Conservation (phyloP, 192 early-diverging fungal species). For the Haplosporangium gracile region DNA sequence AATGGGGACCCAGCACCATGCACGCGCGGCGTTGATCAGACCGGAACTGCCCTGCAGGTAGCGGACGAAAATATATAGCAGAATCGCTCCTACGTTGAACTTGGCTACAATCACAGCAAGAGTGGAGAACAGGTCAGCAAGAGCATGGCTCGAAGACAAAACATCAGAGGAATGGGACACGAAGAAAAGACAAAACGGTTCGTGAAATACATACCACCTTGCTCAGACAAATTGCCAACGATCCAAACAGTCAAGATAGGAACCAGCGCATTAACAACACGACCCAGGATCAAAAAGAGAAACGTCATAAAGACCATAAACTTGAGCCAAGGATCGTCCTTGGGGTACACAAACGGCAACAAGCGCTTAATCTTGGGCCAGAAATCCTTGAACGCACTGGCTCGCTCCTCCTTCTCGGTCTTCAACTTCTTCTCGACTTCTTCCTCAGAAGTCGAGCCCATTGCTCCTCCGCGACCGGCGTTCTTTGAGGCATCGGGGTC, state of each 20-base stretch:
- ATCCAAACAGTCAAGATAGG: conserved; percentile 87
- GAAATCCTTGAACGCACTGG: conserved; percentile 60
- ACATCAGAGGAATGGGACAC: neutral
- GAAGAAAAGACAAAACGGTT: neutral
- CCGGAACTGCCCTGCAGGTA: conserved; percentile 86
- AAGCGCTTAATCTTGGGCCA: conserved; percentile 72
- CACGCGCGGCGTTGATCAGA: conserved; percentile 83
- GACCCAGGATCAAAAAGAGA: conserved; percentile 70
- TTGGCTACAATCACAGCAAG: conserved; percentile 1
- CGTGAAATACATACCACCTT: conserved; percentile 20
- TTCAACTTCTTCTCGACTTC: conserved; percentile 31
- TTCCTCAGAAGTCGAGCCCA: conserved; percentile 31
- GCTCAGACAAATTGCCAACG: conserved; percentile 73
- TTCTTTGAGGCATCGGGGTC: neutral
- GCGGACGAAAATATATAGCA: conserved; percentile 72
- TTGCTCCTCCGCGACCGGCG: neutral
- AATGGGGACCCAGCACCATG: conserved; percentile 93
- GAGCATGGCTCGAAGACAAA: neutral
- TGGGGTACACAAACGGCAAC: conserved; percentile 90
- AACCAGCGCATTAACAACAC: conserved; percentile 86
- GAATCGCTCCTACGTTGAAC: conserved; percentile 69
- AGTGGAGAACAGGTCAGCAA: neutral
- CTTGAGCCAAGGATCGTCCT: conserved; percentile 69
- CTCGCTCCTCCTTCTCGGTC: conserved; percentile 33
- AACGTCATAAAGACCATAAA: conserved; percentile 79